These are phyloP conservation scores for Mesotaenium endlicherianum DNA, from an alignment of 139 green algal species.

Conservation along the genomic window DNA sequence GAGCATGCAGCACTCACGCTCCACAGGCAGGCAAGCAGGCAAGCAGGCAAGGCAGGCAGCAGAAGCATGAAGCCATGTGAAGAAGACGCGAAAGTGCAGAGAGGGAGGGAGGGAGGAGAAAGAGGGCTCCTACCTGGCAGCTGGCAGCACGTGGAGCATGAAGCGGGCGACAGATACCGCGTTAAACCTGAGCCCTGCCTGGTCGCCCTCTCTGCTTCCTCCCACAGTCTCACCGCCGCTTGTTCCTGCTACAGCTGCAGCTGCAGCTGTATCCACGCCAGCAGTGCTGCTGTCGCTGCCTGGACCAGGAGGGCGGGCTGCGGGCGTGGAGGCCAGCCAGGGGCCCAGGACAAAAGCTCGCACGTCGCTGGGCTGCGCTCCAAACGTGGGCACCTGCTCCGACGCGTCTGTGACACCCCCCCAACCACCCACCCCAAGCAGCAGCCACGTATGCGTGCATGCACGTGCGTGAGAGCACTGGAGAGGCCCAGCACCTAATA, in stretches of 20 bases:
- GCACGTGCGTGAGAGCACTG: background rate
- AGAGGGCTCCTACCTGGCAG: background rate
- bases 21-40: background rate
- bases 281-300: no score
- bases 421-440: background rate
- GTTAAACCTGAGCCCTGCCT: no score
- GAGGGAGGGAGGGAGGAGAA: background rate
- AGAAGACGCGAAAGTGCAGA: background rate
- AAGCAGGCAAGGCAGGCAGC: background rate
- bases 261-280: no score
- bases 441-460: background rate
- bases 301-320: no score
- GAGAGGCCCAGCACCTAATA: background rate
- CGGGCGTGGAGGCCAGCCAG: slow-evolving; percentile 14
- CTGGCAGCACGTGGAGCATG: background rate
- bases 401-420: slow-evolving; percentile 21
- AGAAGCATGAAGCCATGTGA: background rate
- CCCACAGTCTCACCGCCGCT: no score
- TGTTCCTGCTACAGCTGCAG: no score
- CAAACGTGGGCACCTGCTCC: slow-evolving; percentile 44
- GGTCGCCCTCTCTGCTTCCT: no score
- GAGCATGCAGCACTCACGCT: no score
- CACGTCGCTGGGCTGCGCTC: slow-evolving; percentile 11
- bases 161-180: background rate
- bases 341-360: slow-evolving; percentile 21